Conservation (phyloP, 257 asterid genomes). For the Solanum etuberosum region DNA sequence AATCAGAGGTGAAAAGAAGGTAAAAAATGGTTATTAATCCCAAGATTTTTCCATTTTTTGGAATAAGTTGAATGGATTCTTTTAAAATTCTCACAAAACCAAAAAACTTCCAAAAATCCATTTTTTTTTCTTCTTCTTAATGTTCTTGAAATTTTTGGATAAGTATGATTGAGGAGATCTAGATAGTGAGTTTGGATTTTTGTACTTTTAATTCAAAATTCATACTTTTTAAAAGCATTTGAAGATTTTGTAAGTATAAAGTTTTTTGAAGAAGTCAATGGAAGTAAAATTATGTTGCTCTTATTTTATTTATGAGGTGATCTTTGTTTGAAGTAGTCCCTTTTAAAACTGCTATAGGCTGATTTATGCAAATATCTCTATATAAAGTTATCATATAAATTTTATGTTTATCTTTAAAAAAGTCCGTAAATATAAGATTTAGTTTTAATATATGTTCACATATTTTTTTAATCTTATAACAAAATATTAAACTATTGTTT, state of each 20-base stretch:
- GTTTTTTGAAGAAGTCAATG: not conserved
- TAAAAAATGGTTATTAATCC: conserved; percentile 5
- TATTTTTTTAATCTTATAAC: not conserved
- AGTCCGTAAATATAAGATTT: not conserved
- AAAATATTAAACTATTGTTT: no score
- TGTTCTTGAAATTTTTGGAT: not conserved
- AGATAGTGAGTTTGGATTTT: not conserved
- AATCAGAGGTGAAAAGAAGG: conserved; percentile 5
- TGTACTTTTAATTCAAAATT: not conserved
- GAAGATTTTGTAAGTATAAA: not conserved
- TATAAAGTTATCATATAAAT: not conserved
- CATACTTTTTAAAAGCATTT: not conserved
- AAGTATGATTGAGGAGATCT: not conserved
- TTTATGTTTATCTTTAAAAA: not conserved
- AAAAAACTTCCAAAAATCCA: conserved; percentile 5
- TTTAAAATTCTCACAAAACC: conserved; percentile 11
- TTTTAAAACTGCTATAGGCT: not conserved
- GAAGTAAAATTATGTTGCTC: not conserved
- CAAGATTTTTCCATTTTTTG: conserved; percentile 30
- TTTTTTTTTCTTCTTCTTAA: not conserved
- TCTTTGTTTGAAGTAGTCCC: not conserved
- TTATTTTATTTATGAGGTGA: not conserved
- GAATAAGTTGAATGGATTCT: conserved; percentile 20
- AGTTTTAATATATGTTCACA: not conserved
- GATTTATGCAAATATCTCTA: not conserved